These are phyloP conservation scores for Vitis hybrid DNA, from an alignment of 177 flowering plant species.

Conservation along the genomic window DNA sequence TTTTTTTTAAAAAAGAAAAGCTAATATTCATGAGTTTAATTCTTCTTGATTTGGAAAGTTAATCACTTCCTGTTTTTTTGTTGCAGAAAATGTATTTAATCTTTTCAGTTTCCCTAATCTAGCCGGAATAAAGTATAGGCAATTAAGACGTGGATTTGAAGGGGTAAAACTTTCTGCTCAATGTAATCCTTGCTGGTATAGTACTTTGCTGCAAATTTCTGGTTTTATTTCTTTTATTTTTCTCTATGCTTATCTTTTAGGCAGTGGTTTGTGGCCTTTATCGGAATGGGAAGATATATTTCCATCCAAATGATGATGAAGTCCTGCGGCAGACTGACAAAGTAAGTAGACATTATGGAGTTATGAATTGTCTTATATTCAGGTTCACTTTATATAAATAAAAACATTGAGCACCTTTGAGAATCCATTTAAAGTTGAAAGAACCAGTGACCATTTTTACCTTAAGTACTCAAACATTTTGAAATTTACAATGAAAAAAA, in stretches of 20 bases:
- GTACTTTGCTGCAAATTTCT: conserved; percentile 7
- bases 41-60: neutral
- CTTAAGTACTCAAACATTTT: too few species aligned
- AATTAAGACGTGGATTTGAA: conserved; percentile 69
- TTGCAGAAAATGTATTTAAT: conserved; percentile 96
- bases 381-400: neutral
- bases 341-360: conserved; percentile 38
- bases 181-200: conserved; percentile 6
- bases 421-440: too few species aligned
- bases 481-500: too few species aligned
- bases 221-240: conserved; percentile 6
- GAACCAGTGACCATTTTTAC: too few species aligned
- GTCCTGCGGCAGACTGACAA: conserved; percentile 68
- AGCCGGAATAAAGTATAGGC: conserved; percentile 62
- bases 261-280: conserved; percentile 93
- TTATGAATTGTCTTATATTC: conserved; percentile 1
- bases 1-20: neutral
- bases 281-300: conserved; percentile 69
- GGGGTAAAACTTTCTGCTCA: conserved; percentile 50
- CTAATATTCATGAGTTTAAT: too few species aligned
- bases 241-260: conserved; percentile 37
- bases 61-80: neutral
- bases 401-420: too few species aligned
- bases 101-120: conserved; percentile 72
- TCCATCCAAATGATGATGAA: conserved; percentile 90